Conservation (phyloP, 441 rosid species). For the Lagerstroemia fauriei region DNA sequence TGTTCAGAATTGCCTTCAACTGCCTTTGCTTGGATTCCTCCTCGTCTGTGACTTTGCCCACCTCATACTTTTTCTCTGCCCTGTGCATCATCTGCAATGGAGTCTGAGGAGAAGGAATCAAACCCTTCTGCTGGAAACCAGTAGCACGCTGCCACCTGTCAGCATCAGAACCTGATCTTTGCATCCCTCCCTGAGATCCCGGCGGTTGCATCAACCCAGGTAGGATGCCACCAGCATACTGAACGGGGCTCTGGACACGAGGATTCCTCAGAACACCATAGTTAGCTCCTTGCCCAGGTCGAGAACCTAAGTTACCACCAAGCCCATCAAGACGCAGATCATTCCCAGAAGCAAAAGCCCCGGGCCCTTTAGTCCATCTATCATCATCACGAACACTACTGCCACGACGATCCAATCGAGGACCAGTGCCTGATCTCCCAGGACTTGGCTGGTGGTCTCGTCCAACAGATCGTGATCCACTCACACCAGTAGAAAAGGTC, state of each 20-base stretch:
- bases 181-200: conserved; percentile 68
- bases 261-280: conserved; percentile 74
- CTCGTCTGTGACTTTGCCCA: conserved; percentile 73
- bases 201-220: conserved; percentile 72
- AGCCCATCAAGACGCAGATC: conserved; percentile 53
- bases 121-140: conserved; percentile 67
- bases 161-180: conserved; percentile 60
- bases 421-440: conserved; percentile 63
- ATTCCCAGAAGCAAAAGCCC: conserved; percentile 52
- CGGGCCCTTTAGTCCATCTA: conserved; percentile 62
- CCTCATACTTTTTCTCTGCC: conserved; percentile 89
- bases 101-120: conserved; percentile 83
- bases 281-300: conserved; percentile 74
- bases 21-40: conserved; percentile 82
- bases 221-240: conserved; percentile 54
- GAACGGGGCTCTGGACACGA: conserved; percentile 52
- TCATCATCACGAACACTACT: conserved; percentile 63
- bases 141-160: conserved; percentile 87
- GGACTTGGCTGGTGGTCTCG: conserved; percentile 60
- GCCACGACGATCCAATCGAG: conserved; percentile 72
- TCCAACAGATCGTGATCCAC: conserved; percentile 45
- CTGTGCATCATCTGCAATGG: conserved; percentile 82
- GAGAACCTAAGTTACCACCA: conserved; percentile 54
- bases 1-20: conserved; percentile 84
- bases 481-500: conserved; percentile 38